Percentiles rank a stretch among this genome's conserved stretches.
These are phyloP conservation scores for Sophora flavescens DNA, from an alignment of 306 rosid species.

Conservation along the genomic window DNA sequence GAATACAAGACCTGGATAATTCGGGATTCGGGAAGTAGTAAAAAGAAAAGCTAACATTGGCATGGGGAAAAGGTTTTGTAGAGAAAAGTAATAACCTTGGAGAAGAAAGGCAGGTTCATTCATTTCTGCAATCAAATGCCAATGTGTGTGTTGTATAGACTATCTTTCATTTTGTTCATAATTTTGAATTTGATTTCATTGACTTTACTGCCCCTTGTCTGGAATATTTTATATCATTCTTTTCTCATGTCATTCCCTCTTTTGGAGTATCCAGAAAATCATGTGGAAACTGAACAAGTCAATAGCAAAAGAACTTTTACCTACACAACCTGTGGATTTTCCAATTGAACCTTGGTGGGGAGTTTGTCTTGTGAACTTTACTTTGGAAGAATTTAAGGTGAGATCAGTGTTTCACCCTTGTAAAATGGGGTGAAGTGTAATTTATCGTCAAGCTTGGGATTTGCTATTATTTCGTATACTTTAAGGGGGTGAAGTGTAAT, in stretches of 20 bases:
- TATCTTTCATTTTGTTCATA: conserved; percentile 11
- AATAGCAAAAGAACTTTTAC: conserved; percentile 94
- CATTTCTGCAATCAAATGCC: conserved; percentile 8
- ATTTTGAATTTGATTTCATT: conserved; percentile 22
- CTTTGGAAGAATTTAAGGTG: conserved; percentile 99
- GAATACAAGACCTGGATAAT: conserved; percentile 29
- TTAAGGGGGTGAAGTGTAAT: too few species aligned
- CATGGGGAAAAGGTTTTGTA: neutral
- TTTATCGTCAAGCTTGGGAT: too few species aligned
- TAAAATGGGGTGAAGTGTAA: neutral
- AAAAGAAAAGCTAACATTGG: neutral
- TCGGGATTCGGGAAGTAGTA: conserved; percentile 27
- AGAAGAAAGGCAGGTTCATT: conserved; percentile 16
- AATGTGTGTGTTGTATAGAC: neutral
- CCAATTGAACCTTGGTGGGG: conserved; percentile 99
- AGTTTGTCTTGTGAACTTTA: conserved; percentile 95
- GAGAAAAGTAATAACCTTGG: neutral
- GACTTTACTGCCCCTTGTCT: conserved; percentile 28
- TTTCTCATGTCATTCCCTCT: conserved; percentile 43
- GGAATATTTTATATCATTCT: conserved; percentile 39
- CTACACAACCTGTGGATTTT: conserved; percentile 91
- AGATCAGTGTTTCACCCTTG: conserved; percentile 44
- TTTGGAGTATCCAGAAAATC: conserved; percentile 89
- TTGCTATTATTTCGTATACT: too few species aligned
- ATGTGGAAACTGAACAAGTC: conserved; percentile 99